A percentile compares a stretch with the other conserved stretches of the same genome.
Conservation (phyloP, 345 rosid species). For the Syzygium aqueum region DNA sequence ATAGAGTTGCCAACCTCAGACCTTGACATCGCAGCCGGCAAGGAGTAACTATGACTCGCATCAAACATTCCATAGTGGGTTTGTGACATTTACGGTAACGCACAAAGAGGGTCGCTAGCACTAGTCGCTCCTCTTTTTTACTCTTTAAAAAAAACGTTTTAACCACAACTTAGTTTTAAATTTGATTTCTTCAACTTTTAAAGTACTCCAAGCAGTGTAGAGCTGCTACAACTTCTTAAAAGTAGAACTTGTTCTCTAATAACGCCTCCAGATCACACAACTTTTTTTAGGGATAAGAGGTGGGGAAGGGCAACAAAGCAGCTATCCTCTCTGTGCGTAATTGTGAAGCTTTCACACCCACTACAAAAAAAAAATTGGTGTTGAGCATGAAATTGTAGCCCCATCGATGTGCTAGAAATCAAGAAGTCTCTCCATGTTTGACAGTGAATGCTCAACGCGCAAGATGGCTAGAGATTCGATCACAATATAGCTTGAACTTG, state of each 20-base stretch:
- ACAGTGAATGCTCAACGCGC: not conserved
- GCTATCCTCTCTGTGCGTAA: not conserved
- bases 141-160: not conserved
- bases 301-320: not conserved
- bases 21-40: accelerated
- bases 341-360: not conserved
- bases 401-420: not conserved
- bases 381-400: not conserved
- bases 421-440: not conserved
- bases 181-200: not conserved
- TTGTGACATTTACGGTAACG: not conserved
- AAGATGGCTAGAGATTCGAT: not conserved
- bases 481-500: not conserved
- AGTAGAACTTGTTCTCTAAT: not conserved
- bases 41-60: not conserved
- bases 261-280: not conserved
- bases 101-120: not conserved
- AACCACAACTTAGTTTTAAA: not conserved
- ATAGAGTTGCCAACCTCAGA: accelerated
- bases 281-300: not conserved
- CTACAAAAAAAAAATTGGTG: not conserved
- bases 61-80: not conserved
- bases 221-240: not conserved
- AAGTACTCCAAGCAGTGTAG: not conserved
- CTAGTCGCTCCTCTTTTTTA: not conserved